Evolutionary conservation across 495 filamentous ascomycete species (phyloP), one percentile per base, ranked within the genome.

Genomic region (Lichenothelia convexa): DNA sequence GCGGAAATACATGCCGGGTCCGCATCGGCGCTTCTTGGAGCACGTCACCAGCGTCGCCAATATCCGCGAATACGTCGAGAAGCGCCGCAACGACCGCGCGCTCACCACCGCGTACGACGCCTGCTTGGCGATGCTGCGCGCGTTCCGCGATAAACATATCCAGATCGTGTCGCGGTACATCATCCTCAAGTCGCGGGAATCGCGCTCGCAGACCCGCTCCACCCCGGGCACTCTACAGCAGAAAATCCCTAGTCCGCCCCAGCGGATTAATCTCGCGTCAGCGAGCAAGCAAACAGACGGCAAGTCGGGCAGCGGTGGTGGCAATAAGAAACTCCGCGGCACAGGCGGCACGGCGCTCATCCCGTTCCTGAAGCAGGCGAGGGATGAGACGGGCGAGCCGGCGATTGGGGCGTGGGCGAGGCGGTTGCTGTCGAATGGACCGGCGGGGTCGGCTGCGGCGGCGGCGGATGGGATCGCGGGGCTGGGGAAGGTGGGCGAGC

Each of bases 121-220:
- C 7, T 91, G 82, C 46, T 67, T 95, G 2, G 70, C 80, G 13
- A 93, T 93, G 77, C 69, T 99, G 32, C 73, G 80, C n/a, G 63
- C 66, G 16, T 73, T 99, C 44, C 76, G 89, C 19, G 84, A 91
- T 54, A 93, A 89, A 56, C 89, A 99, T 49, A 87, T 95, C 46
- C 80, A 82, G 52, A 86, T 99, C 45, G 89, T 95, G 2, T 84
- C 83, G 8, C 82, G 91, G 7, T 99, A 95, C 57, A 93, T 99
- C 53, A 77, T 95, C 43, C 49, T 93, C 36, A 77, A 65, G 32
- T 71, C 68, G 0, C 65, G 69, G 5, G 65, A 73, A 36, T 63
- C 66, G 1, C 61, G 67, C 5, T 58, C 57, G 0, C 44, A 61
- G 16, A 56, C 66, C 4, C 63, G 60, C 5, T 61, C 64, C 2